Base-by-base conservation (phyloP, 352 stramenopile genomes). In the Phytophthora idaei region DNA sequence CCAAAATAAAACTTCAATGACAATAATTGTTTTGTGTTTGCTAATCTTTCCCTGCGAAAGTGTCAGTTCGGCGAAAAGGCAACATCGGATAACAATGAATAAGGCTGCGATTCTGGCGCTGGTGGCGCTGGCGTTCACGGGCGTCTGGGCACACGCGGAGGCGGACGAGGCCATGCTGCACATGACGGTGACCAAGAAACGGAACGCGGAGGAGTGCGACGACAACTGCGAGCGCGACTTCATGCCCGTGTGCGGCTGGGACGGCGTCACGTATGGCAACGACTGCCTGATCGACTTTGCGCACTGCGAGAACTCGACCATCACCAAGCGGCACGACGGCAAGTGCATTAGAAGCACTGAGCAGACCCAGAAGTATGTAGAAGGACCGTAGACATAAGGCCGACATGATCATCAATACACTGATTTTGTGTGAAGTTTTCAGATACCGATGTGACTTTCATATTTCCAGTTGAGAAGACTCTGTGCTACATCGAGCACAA, bases 191-290 rank as follows among this genome's bases (percentile, higher is more conserved):
- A 37, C 11, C 25, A 42, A 55, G 39, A 5, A 44, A 14, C 25
- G 37, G 5, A 63, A 45, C n/a, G 15, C 29, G 4, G 12, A 55
- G 5, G 53, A 78, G 32, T 88, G 77, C 49, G 78, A 85, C 57
- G 52, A 65, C 14, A 67, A 73, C 45, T 89, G 80, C 32, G 56
- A 65, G 11, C 69, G 66, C n/a, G 47, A 71, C 12, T 88, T 80
- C 47, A 49, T 70, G n/a, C 74, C 80, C 2, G 78, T 90, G 51
- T 90, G 82, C 57, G 80, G 82, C 34, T 78, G 76, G 5, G 69
- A 90, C 67, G 67, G 70, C 37, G 36, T 72, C 31, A 91, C 83
- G 29, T 91, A 90, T 70, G 65, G 59, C 15, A 91, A 87, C 61
- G 57, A 78, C 44, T 90, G 82, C 21, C 57, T 89, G 5, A 39